Evolutionary conservation across 2,329 filamentous ascomycete species (phyloP).

Genomic region (Fusarium virguliforme): DNA sequence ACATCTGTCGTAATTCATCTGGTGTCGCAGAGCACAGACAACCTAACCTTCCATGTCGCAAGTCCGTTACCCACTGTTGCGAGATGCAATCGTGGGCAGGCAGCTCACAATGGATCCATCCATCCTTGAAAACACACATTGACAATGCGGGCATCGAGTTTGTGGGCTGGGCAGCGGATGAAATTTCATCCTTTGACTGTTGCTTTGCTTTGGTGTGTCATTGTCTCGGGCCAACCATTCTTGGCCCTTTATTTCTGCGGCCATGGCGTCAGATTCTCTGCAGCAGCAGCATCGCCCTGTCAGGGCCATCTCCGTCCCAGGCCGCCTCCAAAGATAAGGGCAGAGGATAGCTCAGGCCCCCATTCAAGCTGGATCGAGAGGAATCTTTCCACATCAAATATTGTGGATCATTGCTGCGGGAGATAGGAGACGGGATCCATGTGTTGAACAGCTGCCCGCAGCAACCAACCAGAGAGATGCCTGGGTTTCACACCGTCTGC

Average conservation of each 20-base stretch:
- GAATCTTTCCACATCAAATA: background rate
- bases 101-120: background rate
- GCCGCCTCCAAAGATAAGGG: background rate
- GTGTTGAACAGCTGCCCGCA: slow-evolving; percentile 6
- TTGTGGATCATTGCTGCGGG: slow-evolving; percentile 4
- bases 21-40: background rate
- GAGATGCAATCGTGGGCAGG: background rate
- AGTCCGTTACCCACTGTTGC: background rate
- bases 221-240: slow-evolving; percentile 4
- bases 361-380: background rate
- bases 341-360: background rate
- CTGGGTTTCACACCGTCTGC: background rate
- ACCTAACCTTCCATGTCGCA: background rate
- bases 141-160: background rate
- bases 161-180: background rate
- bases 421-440: slow-evolving; percentile 3
- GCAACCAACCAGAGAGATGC: background rate
- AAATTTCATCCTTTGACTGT: slow-evolving; percentile 2
- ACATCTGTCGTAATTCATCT: slow-evolving; percentile 4
- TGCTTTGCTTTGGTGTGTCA: background rate
- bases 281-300: background rate
- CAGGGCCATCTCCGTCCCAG: slow-evolving; percentile 1
- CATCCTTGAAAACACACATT: slow-evolving; percentile 9
- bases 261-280: slow-evolving; percentile 2
- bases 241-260: slow-evolving; percentile 2